These are phyloP conservation scores for Boletus pseudo-olivaceus DNA, from an alignment of 768 basidiomycete genomes.

Conservation along the genomic window DNA sequence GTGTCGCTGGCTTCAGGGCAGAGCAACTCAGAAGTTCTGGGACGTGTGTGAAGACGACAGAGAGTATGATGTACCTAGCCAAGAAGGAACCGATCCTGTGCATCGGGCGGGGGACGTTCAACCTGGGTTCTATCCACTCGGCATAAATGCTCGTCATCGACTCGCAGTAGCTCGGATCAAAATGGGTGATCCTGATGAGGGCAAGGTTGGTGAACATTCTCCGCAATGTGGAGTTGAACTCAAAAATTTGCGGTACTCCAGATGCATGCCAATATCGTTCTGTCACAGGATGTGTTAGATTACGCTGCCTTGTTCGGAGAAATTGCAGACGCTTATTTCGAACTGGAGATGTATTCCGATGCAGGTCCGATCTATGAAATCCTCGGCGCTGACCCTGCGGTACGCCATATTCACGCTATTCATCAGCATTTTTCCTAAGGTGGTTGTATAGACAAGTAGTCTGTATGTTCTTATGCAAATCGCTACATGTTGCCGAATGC, in stretches of 20 bases:
- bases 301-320: constrained; percentile 78
- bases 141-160: constrained; percentile 58
- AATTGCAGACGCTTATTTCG: constrained; percentile 79
- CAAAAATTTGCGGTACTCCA: constrained; percentile 29
- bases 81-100: constrained; percentile 33
- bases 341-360: neutral
- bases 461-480: constrained; percentile 49
- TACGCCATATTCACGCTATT: neutral
- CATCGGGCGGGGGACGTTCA: neutral
- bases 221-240: neutral
- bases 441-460: neutral
- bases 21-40: neutral
- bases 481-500: constrained; percentile 75
- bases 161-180: constrained; percentile 79
- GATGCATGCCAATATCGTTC: constrained; percentile 73
- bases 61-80: constrained; percentile 41
- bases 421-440: neutral
- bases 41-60: neutral
- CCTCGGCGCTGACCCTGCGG: neutral
- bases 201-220: constrained; percentile 50
- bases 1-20: neutral
- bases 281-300: constrained; percentile 67
- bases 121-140: neutral
- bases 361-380: neutral
- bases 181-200: constrained; percentile 76